A percentile compares a stretch with the other conserved stretches of the same genome.
phyloP scores from a whole-genome alignment of 1,284 basidiomycete genomes.

The Sutorius eximius region DNA sequence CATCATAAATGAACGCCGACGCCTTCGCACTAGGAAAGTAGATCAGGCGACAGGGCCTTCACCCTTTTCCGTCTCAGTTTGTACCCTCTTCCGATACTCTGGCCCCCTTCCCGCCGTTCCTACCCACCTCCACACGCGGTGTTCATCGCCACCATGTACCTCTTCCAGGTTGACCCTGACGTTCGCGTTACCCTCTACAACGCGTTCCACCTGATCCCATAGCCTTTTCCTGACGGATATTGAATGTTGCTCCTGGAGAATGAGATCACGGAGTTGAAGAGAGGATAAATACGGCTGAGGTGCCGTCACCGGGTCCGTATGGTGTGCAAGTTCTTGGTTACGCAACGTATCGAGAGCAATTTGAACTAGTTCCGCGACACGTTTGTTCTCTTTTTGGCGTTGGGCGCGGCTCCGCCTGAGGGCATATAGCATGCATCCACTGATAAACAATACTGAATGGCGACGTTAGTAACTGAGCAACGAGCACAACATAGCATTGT shows the following conservation, averaged over 20 bases:
- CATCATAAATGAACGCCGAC: constrained; percentile 12
- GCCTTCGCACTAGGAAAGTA: constrained; percentile 7
- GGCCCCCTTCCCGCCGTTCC: constrained; percentile 48
- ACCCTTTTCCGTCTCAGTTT: constrained; percentile 31
- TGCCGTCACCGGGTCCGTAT: constrained; percentile 78
- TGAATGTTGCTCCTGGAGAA: constrained; percentile 82
- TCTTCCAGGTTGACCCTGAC: constrained; percentile 89
- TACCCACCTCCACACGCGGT: constrained; percentile 83
- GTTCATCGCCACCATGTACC: constrained; percentile 83
- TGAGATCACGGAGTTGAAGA: constrained; percentile 86
- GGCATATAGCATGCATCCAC: constrained; percentile 38
- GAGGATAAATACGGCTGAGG: constrained; percentile 85
- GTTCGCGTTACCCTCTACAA: constrained; percentile 95
- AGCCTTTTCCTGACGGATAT: constrained; percentile 65
- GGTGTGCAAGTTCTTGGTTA: constrained; percentile 84
- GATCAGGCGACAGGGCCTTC: constrained; percentile 27
- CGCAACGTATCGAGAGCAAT: constrained; percentile 80
- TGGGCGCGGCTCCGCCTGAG: constrained; percentile 47
- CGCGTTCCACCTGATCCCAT: constrained; percentile 84
- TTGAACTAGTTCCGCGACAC: constrained; percentile 76
- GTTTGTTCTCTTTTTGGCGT: constrained; percentile 63
- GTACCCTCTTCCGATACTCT: constrained; percentile 38
- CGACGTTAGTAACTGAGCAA: constrained; percentile 23
- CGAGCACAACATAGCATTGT: constrained; percentile 27
- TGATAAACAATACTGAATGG: constrained; percentile 34